Evolutionary conservation across 1,284 basidiomycete genomes (phyloP).

Genomic region (Cutaneotrichosporon daszewskae): DNA sequence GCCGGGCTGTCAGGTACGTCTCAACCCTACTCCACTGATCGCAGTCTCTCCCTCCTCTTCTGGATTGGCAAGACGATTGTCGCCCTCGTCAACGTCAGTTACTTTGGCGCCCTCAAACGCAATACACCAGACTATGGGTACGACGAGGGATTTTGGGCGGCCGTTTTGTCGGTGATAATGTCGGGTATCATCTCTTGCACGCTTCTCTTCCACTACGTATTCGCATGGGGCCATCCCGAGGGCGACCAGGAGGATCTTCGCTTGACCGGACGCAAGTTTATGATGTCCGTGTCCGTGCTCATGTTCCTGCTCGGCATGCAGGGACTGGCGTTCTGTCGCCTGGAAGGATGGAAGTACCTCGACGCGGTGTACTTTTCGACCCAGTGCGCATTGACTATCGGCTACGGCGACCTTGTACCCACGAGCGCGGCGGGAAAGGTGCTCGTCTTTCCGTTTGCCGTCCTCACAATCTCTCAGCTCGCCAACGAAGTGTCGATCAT

Average conservation of each 20-base stretch:
- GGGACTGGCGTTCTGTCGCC: slow-evolving; percentile 34
- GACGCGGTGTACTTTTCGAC: slow-evolving; percentile 34
- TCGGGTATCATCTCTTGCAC: slow-evolving; percentile 41
- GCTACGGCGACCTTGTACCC: slow-evolving; percentile 43
- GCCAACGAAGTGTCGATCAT: slow-evolving; percentile 48
- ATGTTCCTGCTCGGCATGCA: slow-evolving; percentile 42
- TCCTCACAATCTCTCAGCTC: slow-evolving; percentile 47
- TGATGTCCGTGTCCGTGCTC: slow-evolving; percentile 47
- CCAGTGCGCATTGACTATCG: slow-evolving; percentile 40
- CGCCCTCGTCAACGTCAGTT: slow-evolving; percentile 46
- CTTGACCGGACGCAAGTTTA: slow-evolving; percentile 46
- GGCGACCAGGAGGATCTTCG: slow-evolving; percentile 32
- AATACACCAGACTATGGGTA: slow-evolving; percentile 38
- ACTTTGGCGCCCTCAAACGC: slow-evolving; percentile 29
- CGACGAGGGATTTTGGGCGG: slow-evolving; percentile 49
- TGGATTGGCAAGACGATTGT: slow-evolving; percentile 49
- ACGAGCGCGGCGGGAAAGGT: slow-evolving; percentile 37
- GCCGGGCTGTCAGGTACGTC: slow-evolving; percentile 1
- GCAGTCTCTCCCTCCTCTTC: slow-evolving; percentile 38
- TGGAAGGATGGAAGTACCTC: slow-evolving; percentile 43
- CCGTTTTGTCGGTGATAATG: slow-evolving; percentile 45
- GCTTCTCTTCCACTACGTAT: slow-evolving; percentile 44
- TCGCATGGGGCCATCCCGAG: slow-evolving; percentile 29
- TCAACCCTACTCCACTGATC: background rate
- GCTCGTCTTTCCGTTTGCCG: slow-evolving; percentile 46